phyloP scores from a whole-genome alignment of 2,329 filamentous ascomycete species.

The Periconia digitata region DNA sequence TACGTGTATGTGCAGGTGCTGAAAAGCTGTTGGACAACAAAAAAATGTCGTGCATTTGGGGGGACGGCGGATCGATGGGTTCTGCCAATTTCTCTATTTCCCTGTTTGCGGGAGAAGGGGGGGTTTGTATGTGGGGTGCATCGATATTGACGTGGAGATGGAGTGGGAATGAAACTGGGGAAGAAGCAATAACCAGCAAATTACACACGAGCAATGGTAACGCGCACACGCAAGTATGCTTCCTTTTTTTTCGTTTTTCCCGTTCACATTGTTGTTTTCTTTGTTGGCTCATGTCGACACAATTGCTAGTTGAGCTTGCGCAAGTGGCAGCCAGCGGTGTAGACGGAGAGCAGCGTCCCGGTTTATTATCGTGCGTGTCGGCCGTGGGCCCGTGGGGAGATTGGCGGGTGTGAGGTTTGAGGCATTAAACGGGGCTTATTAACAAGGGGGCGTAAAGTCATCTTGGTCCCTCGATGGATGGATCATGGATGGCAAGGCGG shows the following conservation, averaged over 20 bases:
- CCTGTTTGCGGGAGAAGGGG: too few relatives aligned
- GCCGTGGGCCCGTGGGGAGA: conserved; percentile 6
- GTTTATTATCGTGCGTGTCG: conserved; percentile 8
- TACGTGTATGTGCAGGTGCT: neutral
- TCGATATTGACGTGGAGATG: too few relatives aligned
- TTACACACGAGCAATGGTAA: too few relatives aligned
- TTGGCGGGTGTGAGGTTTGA: conserved; percentile 1
- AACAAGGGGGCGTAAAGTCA: too few relatives aligned
- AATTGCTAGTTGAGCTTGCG: neutral
- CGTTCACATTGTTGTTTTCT: neutral
- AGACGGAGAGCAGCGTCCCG: neutral
- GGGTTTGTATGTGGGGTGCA: too few relatives aligned
- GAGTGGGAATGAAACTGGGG: too few relatives aligned
- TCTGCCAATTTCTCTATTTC: too few relatives aligned
- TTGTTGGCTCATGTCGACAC: neutral
- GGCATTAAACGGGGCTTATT: conserved; percentile 10
- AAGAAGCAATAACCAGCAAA: too few relatives aligned
- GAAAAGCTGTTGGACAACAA: neutral
- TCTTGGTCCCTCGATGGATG: too few relatives aligned
- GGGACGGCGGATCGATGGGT: neutral
- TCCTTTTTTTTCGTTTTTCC: neutral
- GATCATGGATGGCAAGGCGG: too few relatives aligned
- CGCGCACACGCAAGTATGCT: too few relatives aligned
- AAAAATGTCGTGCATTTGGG: neutral
- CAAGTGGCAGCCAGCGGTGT: neutral